Conservation (phyloP, 2,329 filamentous ascomycete species). For the Scytalidium sp. region DNA sequence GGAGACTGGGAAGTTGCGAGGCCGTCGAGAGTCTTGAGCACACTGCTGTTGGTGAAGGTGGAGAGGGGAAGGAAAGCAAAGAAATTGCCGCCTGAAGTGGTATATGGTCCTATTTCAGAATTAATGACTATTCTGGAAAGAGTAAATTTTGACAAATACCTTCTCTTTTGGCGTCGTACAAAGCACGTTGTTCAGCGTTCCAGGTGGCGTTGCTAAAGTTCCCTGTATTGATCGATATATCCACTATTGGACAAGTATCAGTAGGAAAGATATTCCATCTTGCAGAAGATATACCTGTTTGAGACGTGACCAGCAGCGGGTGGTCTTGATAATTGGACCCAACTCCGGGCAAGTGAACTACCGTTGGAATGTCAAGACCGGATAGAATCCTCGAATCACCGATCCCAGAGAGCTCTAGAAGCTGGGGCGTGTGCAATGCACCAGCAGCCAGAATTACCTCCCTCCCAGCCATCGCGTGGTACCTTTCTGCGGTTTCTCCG, state of each 20-base stretch:
- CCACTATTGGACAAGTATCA: constrained; percentile 22
- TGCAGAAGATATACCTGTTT: constrained; percentile 3
- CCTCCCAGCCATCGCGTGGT: constrained; percentile 13
- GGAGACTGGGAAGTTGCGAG: constrained; percentile 11
- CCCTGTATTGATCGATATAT: neutral
- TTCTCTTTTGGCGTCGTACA: neutral
- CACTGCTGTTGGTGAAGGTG: constrained; percentile 14
- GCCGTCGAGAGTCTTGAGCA: constrained; percentile 9
- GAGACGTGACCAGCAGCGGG: constrained; percentile 7
- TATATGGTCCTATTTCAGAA: constrained; percentile 19
- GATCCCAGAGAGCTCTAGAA: constrained; percentile 21
- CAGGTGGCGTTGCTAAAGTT: constrained; percentile 20
- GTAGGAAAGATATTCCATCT: constrained; percentile 8
- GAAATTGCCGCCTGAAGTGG: constrained; percentile 22
- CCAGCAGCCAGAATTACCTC: constrained; percentile 36
- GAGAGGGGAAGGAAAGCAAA: constrained; percentile 22
- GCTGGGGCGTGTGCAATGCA: constrained; percentile 21
- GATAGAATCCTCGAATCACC: constrained; percentile 25
- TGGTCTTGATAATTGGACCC: constrained; percentile 33
- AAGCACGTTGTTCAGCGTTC: constrained; percentile 19
- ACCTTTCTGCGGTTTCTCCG: neutral
- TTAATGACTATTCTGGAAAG: neutral
- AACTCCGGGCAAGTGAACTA: constrained; percentile 37
- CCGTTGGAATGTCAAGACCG: constrained; percentile 26
- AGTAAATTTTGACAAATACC: neutral